Conservation (phyloP, 2,329 filamentous ascomycete genomes). For the Sclerotinia spermophila region DNA sequence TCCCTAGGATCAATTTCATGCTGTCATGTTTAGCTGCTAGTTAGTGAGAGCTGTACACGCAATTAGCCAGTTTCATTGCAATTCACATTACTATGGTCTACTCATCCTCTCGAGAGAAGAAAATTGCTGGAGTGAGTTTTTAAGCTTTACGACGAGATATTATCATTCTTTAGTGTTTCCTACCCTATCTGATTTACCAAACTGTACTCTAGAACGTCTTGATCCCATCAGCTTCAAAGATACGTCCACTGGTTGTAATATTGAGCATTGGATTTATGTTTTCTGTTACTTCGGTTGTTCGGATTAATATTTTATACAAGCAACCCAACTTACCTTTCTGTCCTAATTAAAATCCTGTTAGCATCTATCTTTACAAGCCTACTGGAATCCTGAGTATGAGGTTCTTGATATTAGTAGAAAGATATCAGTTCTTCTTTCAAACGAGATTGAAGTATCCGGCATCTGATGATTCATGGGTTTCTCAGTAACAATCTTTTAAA, state of each 20-base stretch:
- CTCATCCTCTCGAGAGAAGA: no score
- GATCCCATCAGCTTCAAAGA: neutral
- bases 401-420: neutral
- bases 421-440: rapidly evolving
- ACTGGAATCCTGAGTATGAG: neutral
- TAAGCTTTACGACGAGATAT: neutral
- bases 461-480: no score
- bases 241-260: neutral
- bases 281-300: rapidly evolving
- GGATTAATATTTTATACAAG: neutral
- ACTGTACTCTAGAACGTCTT: neutral
- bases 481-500: no score
- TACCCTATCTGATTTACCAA: neutral
- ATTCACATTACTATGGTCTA: no score
- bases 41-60: neutral
- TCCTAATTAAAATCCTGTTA: neutral
- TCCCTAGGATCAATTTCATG: neutral
- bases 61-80: neutral
- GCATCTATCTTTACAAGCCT: no score
- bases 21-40: neutral
- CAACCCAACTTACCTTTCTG: neutral
- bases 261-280: neutral
- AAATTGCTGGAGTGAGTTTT: neutral
- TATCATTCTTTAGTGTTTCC: rapidly evolving
- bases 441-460: neutral